Percentiles rank a stretch among this genome's conserved stretches.
phyloP scores from a whole-genome alignment of 2,329 filamentous ascomycete species.

The Xylaria sp. region DNA sequence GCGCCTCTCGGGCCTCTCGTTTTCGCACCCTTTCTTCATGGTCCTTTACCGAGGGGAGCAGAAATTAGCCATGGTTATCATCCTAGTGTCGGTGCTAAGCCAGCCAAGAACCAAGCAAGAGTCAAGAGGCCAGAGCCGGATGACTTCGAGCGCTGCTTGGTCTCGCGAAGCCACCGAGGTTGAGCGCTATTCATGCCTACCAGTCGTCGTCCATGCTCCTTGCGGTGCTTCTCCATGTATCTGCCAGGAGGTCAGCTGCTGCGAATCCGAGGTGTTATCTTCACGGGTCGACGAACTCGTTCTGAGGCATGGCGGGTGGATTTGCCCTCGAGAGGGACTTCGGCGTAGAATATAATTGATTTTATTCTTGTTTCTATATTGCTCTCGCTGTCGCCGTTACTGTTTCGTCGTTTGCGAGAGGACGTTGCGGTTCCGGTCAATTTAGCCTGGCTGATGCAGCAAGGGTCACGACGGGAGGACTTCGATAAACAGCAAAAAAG shows the following conservation, averaged over 20 bases:
- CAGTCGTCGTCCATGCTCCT: constrained; percentile 47
- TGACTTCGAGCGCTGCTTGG: background rate
- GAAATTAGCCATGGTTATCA: background rate
- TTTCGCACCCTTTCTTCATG: constrained; percentile 89
- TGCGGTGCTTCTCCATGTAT: constrained; percentile 45
- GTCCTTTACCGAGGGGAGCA: constrained; percentile 34
- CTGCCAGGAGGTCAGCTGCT: constrained; percentile 10
- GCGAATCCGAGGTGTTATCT: background rate
- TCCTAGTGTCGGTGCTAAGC: background rate
- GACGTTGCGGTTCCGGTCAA: constrained; percentile 10
- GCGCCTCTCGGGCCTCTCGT: constrained; percentile 85
- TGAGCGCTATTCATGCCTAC: constrained; percentile 25
- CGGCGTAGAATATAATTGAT: background rate
- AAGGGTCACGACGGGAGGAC: background rate
- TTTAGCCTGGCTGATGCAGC: background rate
- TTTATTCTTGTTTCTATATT: background rate
- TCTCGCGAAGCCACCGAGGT: background rate
- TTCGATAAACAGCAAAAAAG: constrained; percentile 30
- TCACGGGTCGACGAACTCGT: constrained; percentile 66
- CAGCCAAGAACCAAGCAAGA: background rate
- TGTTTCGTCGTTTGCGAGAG: background rate
- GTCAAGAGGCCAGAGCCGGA: background rate
- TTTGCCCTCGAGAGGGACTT: constrained; percentile 48
- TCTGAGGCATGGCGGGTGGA: constrained; percentile 69
- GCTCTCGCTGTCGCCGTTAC: background rate